Evolutionary conservation across 768 basidiomycete species (phyloP).

Genomic region (Russula brevipes): DNA sequence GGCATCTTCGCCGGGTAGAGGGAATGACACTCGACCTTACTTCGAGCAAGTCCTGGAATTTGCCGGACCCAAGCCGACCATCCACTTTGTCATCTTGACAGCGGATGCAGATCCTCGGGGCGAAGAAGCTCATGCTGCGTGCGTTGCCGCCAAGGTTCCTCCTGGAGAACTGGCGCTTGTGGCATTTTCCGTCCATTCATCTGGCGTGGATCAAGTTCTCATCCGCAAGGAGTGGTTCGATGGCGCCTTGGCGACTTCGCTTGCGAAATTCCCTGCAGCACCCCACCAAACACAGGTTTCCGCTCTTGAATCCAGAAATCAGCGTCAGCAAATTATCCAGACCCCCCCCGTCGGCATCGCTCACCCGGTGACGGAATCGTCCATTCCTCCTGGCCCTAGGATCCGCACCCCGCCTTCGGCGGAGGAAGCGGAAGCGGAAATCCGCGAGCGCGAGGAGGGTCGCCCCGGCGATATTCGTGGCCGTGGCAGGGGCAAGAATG

Average conservation of each 20-base stretch:
- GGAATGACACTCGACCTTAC: constrained; percentile 59
- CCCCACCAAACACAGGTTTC: constrained; percentile 25
- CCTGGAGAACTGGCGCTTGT: constrained; percentile 76
- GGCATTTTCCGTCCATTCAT: constrained; percentile 83
- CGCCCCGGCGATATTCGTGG: constrained; percentile 47
- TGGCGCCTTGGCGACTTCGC: constrained; percentile 49
- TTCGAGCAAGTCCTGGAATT: constrained; percentile 85
- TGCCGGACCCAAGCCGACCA: constrained; percentile 74
- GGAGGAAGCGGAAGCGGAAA: constrained; percentile 68
- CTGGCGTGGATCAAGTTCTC: constrained; percentile 84
- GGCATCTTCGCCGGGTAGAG: constrained; percentile 46
- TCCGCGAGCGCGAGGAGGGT: constrained; percentile 57
- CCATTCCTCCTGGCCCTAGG: constrained; percentile 34
- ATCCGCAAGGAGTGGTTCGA: constrained; percentile 85
- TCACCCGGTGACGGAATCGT: constrained; percentile 23
- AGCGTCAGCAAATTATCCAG: constrained; percentile 24
- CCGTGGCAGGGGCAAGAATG: constrained; percentile 54
- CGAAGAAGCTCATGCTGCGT: constrained; percentile 78
- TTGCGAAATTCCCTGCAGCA: constrained; percentile 58
- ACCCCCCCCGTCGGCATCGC: constrained; percentile 19
- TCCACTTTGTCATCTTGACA: constrained; percentile 84
- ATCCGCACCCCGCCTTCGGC: constrained; percentile 60
- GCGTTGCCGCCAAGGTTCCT: constrained; percentile 72
- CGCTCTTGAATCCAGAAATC: constrained; percentile 27
- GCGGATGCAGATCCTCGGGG: constrained; percentile 79